Conservation (phyloP, 2,329 filamentous ascomycete species). For the Apiospora sp. region DNA sequence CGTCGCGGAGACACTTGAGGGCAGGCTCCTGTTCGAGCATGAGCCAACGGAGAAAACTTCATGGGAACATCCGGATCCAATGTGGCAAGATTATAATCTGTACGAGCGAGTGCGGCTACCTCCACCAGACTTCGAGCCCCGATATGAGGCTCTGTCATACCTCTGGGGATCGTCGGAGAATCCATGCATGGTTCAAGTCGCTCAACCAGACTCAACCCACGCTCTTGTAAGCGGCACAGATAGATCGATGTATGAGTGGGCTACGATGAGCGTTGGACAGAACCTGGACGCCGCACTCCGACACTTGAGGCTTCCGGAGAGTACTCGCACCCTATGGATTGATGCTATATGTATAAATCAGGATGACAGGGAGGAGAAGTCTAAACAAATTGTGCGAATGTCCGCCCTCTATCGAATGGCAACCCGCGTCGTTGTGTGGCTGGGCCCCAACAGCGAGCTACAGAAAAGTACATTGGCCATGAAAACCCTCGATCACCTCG, state of each 20-base stretch:
- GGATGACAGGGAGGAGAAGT: conserved; percentile 13
- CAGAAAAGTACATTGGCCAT: not conserved
- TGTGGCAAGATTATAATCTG: not conserved
- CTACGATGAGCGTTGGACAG: not conserved
- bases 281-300: not conserved
- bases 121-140: not conserved
- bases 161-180: not conserved
- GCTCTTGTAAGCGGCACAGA: not conserved
- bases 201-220: not conserved
- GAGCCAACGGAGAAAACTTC: not conserved
- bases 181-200: not conserved
- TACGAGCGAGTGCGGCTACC: not conserved
- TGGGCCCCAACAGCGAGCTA: not conserved
- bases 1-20: not conserved
- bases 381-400: conserved; percentile 25
- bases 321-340: conserved; percentile 22
- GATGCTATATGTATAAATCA: conserved; percentile 32
- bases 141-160: conserved; percentile 18
- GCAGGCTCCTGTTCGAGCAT: not conserved
- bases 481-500: not conserved
- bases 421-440: conserved; percentile 19
- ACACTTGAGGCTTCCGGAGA: not conserved
- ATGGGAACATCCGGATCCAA: not conserved
- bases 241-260: not conserved
- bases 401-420: conserved; percentile 25